These are phyloP conservation scores for Teunomyces cretensis DNA, from an alignment of 805 yeast genomes.

Conservation along the genomic window DNA sequence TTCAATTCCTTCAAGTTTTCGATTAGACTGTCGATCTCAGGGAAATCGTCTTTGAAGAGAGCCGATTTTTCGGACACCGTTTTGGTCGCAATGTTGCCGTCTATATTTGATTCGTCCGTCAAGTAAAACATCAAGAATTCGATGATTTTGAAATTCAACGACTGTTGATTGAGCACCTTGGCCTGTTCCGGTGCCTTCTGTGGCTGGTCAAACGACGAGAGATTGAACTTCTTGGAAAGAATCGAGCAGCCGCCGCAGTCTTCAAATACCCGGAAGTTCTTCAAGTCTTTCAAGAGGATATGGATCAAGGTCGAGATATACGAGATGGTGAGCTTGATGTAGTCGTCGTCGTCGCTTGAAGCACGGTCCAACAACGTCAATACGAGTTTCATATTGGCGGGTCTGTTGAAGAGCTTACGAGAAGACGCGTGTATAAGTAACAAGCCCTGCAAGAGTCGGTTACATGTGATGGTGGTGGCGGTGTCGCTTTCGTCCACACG, in stretches of 20 bases:
- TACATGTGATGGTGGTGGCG: conserved; percentile 16
- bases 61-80: conserved; percentile 28
- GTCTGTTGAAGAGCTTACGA: conserved; percentile 46
- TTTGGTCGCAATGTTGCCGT: conserved; percentile 2
- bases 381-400: conserved; percentile 37
- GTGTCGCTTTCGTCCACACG: not conserved
- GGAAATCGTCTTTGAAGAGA: conserved; percentile 36
- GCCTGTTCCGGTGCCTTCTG: not conserved
- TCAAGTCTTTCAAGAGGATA: conserved; percentile 54
- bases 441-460: conserved; percentile 55
- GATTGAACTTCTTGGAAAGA: conserved; percentile 41
- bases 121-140: conserved; percentile 71
- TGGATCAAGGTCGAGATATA: conserved; percentile 58
- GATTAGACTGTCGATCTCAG: conserved; percentile 39
- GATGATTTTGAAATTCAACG: conserved; percentile 59
- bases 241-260: conserved; percentile 51
- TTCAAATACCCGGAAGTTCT: conserved; percentile 62
- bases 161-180: conserved; percentile 33
- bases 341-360: conserved; percentile 8
- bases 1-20: conserved; percentile 36
- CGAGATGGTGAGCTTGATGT: conserved; percentile 23
- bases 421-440: conserved; percentile 59
- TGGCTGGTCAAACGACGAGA: conserved; percentile 9
- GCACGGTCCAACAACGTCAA: conserved; percentile 18
- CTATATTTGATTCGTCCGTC: conserved; percentile 53